Evolutionary conservation across 2,329 filamentous ascomycete species (phyloP).

Genomic region (Aspergillus texensis): DNA sequence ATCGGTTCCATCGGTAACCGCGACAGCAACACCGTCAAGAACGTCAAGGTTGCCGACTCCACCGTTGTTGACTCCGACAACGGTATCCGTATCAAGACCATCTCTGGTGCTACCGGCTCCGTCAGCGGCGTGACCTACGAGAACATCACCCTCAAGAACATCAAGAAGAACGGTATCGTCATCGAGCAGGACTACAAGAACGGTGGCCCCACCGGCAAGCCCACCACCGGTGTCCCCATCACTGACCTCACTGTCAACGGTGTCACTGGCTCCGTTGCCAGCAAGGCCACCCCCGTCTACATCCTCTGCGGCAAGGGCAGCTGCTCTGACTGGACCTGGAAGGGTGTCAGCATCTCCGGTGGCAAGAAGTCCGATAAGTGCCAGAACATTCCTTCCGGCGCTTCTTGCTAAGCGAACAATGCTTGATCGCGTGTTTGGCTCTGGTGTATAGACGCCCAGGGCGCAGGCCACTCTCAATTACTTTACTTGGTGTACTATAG

Average conservation of each 20-base stretch:
- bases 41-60: conserved; percentile 54
- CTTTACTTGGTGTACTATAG: background rate
- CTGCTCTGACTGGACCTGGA: conserved; percentile 60
- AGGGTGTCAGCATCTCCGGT: conserved; percentile 53
- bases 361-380: conserved; percentile 51
- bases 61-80: conserved; percentile 57
- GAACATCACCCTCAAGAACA: conserved; percentile 54
- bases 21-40: conserved; percentile 56
- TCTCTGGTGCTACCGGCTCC: conserved; percentile 54
- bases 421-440: background rate
- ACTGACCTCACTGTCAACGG: conserved; percentile 40
- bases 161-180: conserved; percentile 58
- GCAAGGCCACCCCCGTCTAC: conserved; percentile 48
- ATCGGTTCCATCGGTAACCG: conserved; percentile 64
- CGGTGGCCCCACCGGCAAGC: conserved; percentile 44
- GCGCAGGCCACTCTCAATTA: background rate
- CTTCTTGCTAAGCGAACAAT: conserved; percentile 31
- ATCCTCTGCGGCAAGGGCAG: conserved; percentile 58
- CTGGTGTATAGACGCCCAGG: background rate
- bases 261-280: conserved; percentile 39
- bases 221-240: conserved; percentile 45
- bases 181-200: conserved; percentile 63
- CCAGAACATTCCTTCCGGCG: conserved; percentile 43
- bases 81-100: conserved; percentile 63
- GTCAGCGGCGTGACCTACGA: conserved; percentile 58